These are phyloP conservation scores for Ascocoryne sarcoides DNA, from an alignment of 2,329 filamentous ascomycete species.

Conservation along the genomic window DNA sequence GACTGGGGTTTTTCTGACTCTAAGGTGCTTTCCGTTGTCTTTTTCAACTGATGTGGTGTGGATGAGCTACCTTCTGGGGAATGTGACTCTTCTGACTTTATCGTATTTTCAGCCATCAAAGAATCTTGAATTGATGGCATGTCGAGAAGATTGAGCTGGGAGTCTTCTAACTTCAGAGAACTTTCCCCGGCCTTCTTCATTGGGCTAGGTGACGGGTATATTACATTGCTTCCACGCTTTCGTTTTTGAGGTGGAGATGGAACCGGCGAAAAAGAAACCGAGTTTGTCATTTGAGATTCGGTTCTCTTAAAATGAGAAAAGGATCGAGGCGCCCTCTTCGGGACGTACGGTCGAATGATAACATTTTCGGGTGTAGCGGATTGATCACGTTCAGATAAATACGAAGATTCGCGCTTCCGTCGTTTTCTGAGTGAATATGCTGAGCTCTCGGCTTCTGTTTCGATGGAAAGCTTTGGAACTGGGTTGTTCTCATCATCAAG, in stretches of 20 bases:
- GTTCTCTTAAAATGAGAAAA: constrained; percentile 18
- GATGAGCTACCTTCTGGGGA: no score
- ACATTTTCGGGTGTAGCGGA: constrained; percentile 50
- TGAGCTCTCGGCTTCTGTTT: constrained; percentile 9
- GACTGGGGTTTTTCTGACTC: no score
- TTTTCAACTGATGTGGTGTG: no score
- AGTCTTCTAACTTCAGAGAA: no score
- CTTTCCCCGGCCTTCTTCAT: no score
- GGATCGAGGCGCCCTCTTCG: constrained; percentile 21
- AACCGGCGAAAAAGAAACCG: constrained; percentile 16
- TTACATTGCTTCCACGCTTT: no score
- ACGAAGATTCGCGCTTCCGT: constrained; percentile 37
- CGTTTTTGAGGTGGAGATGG: constrained; percentile 16
- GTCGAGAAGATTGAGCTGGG: no score
- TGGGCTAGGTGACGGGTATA: no score
- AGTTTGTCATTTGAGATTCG: constrained; percentile 15
- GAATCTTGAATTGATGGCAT: no score
- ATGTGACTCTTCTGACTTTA: no score
- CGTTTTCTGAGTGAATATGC: constrained; percentile 51
- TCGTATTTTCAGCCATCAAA: no score
- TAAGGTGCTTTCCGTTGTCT: no score
- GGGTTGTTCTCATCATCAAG: constrained; percentile 32
- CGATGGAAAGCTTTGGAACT: constrained; percentile 24
- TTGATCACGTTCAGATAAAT: constrained; percentile 43
- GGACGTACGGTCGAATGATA: constrained; percentile 23